phyloP scores from a whole-genome alignment of 495 filamentous ascomycete species.

The Recurvomyces mirabilis region DNA sequence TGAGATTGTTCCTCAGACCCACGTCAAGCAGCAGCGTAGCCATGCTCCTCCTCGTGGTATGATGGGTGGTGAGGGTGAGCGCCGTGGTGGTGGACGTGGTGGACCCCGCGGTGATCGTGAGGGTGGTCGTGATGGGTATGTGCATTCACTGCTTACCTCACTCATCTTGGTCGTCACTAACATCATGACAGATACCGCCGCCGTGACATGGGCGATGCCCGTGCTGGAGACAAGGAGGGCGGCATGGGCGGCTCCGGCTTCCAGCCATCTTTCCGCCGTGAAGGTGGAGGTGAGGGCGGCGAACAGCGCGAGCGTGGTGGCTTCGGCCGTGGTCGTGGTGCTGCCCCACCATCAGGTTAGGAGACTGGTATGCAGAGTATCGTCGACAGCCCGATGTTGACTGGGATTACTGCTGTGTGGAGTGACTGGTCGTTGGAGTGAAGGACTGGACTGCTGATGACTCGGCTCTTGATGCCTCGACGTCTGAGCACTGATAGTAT shows the following conservation, averaged over 20 bases:
- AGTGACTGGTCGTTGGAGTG: too few relatives aligned
- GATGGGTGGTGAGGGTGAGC: slow-evolving; percentile 80
- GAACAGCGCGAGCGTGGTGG: slow-evolving; percentile 26
- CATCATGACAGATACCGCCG: not conserved
- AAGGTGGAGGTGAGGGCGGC: not conserved
- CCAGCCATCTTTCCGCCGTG: slow-evolving; percentile 69
- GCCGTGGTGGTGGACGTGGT: slow-evolving; percentile 48
- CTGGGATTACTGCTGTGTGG: too few relatives aligned
- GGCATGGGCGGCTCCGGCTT: slow-evolving; percentile 81
- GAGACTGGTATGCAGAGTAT: too few relatives aligned
- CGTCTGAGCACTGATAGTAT: too few relatives aligned
- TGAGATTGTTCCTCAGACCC: slow-evolving; percentile 97
- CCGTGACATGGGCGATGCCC: slow-evolving; percentile 12
- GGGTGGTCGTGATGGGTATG: slow-evolving; percentile 1
- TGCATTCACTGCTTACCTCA: not conserved
- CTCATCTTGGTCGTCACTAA: not conserved
- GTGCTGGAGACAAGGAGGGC: slow-evolving; percentile 80
- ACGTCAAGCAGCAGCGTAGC: slow-evolving; percentile 99
- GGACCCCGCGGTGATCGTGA: slow-evolving; percentile 43
- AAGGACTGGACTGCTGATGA: too few relatives aligned
- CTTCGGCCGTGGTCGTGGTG: slow-evolving; percentile 58
- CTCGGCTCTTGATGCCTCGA: too few relatives aligned
- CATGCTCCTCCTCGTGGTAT: slow-evolving; percentile 97
- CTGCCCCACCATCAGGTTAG: too few relatives aligned
- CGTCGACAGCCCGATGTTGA: too few relatives aligned